Evolutionary conservation across 345 rosid genomes (phyloP).

Genomic region (Hibiscus syriacus): DNA sequence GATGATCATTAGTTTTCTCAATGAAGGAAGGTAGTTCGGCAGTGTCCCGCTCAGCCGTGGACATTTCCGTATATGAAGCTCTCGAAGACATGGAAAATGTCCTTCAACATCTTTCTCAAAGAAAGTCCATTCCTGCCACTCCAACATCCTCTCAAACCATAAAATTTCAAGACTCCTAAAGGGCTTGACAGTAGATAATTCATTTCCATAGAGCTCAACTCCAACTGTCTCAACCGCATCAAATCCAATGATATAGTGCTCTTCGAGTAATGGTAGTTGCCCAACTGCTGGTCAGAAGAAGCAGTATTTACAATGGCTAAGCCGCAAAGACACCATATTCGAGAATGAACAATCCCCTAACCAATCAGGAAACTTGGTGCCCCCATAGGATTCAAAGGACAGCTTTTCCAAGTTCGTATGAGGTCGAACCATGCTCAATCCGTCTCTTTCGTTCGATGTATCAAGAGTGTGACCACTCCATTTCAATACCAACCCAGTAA

Average conservation of each 20-base stretch:
- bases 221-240: conserved; percentile 14
- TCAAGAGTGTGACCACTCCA: conserved; percentile 12
- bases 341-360: conserved; percentile 19
- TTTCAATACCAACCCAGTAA: conserved; percentile 8
- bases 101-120: neutral
- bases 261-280: conserved; percentile 20
- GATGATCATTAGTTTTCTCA: conserved; percentile 1
- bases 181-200: neutral
- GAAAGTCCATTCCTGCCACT: conserved; percentile 24
- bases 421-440: conserved; percentile 18
- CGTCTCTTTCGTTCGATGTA: conserved; percentile 1
- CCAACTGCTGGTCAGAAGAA: conserved; percentile 24
- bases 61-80: conserved; percentile 15
- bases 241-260: conserved; percentile 13
- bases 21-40: conserved; percentile 15
- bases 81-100: conserved; percentile 17
- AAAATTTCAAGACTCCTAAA: conserved; percentile 17
- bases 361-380: conserved; percentile 21
- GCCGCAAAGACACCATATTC: conserved; percentile 7
- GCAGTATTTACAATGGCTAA: conserved; percentile 12
- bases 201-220: conserved; percentile 14
- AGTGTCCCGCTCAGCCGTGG: conserved; percentile 6
- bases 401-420: conserved; percentile 13
- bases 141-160: conserved; percentile 8
- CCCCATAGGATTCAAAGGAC: conserved; percentile 15